Evolutionary conservation across 108 stramenopile species (phyloP), one percentile per base, ranked within the genome.

Genomic region (Skeletonema tropicum): DNA sequence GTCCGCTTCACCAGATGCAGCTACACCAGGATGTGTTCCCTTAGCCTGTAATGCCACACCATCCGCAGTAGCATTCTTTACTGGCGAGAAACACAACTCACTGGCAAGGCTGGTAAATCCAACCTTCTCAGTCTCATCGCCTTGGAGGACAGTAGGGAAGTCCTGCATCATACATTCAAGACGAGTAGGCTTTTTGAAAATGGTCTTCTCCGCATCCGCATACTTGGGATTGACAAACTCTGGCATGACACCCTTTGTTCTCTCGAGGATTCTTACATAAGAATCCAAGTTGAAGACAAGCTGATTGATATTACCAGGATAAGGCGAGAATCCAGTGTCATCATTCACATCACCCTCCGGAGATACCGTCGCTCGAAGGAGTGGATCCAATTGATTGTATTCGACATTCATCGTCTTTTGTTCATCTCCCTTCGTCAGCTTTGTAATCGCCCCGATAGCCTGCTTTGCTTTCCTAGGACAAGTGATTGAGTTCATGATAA

Each of bases 81-180:
- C 96, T 11, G 99, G 97, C 26, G 89, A 88, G 66, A 95, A 95
- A 84, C 95, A 98, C 45, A 97, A 61, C 68, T 95, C 96, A 29
- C 91, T 87, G 0, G 89, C 73, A 2, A 96, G 70, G 68, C 78
- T 89, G 42, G 99, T 99, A 74, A 98, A 99, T n/a, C 98, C 99
- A 26, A 98, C 98, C 39, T 85, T 84, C 21, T 86, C 89, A 21
- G 81, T 75, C 29, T 87, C 86, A 6, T 71, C 29, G 57, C 82
- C 83, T 23, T 78, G 73, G 33, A 98, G 74, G 26, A 97, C 84
- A 66, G 89, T 97, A 15, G 99, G 99, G 83, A 96, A 97, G 84
- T 99, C 99, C 86, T 94, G 93, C 98, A 99, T 99, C 99, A 99
- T 99, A 86, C 98, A 98, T 91, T 99, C 98, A 74, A 99, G 85